Conservation (phyloP, 257 asterid genomes). For the Thymus quinquecostatus region DNA sequence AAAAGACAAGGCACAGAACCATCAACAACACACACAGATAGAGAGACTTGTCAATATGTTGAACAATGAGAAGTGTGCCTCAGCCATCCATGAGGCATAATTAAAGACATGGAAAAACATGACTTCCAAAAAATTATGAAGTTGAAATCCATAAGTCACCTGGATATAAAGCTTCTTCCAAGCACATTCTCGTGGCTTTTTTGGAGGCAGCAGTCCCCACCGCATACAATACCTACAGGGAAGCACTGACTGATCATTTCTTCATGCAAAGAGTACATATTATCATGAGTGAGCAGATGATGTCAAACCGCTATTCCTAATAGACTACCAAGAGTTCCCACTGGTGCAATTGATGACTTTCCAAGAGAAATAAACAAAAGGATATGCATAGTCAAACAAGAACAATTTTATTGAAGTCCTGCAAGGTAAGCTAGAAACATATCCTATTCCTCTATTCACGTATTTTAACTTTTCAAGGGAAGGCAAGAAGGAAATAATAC, state of each 20-base stretch:
- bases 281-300: slow-evolving; percentile 1
- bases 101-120: not conserved
- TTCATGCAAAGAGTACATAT: slow-evolving; percentile 7
- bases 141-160: slow-evolving; percentile 33
- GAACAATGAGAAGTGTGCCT: slow-evolving; percentile 4
- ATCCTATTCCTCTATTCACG: slow-evolving; percentile 2
- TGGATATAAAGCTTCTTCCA: slow-evolving; percentile 78
- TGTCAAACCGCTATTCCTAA: slow-evolving; percentile 6
- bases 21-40: not conserved
- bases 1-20: not conserved
- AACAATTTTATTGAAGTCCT: not conserved
- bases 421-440: slow-evolving; percentile 2
- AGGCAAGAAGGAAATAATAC: slow-evolving; percentile 34
- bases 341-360: not conserved
- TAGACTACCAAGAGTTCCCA: slow-evolving; percentile 6
- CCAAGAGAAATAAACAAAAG: not conserved
- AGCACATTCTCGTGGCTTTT: slow-evolving; percentile 81
- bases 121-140: not conserved
- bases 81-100: slow-evolving; percentile 1
- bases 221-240: slow-evolving; percentile 67
- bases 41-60: not conserved
- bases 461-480: slow-evolving; percentile 15
- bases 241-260: slow-evolving; percentile 18
- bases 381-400: slow-evolving; percentile 10
- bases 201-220: slow-evolving; percentile 85